Evolutionary conservation across 2,329 filamentous ascomycete species (phyloP).

Genomic region (Penicillium sp.): DNA sequence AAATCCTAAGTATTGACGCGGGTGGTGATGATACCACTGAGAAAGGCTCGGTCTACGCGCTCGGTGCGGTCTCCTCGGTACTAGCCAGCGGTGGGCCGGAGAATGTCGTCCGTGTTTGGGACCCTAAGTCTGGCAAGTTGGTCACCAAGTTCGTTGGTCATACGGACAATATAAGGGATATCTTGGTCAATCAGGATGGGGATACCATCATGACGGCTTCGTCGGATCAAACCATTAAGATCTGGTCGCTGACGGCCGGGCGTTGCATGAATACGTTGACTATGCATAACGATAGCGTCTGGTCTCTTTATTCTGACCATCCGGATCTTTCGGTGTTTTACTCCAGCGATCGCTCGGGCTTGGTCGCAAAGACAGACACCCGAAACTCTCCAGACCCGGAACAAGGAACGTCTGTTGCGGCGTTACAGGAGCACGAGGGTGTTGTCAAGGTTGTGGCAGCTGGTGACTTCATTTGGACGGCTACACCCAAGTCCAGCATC

Average conservation of each 20-base stretch:
- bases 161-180: slow-evolving; percentile 89
- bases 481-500: slow-evolving; percentile 87
- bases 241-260: slow-evolving; percentile 95
- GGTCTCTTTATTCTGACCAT: slow-evolving; percentile 90
- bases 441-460: slow-evolving; percentile 63
- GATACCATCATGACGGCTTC: slow-evolving; percentile 93
- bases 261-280: slow-evolving; percentile 97
- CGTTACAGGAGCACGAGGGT: slow-evolving; percentile 86
- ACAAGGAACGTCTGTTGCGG: slow-evolving; percentile 85
- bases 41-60: slow-evolving; percentile 93
- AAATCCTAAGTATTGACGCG: slow-evolving; percentile 80
- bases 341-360: slow-evolving; percentile 86
- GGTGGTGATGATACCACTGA: slow-evolving; percentile 77
- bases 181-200: slow-evolving; percentile 84
- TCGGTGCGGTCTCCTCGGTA: slow-evolving; percentile 78
- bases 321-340: slow-evolving; percentile 89
- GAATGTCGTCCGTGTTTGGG: slow-evolving; percentile 90
- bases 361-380: slow-evolving; percentile 96
- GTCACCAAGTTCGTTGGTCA: slow-evolving; percentile 97
- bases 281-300: slow-evolving; percentile 98
- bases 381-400: slow-evolving; percentile 77
- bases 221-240: slow-evolving; percentile 95
- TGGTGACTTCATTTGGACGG: slow-evolving; percentile 84
- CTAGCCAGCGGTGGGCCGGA: slow-evolving; percentile 93
- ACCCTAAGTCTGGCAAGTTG: slow-evolving; percentile 82